Evolutionary conservation across 2,329 filamentous ascomycete genomes (phyloP).

Genomic region (Ophiognomonia clavigignenti-juglandacearum): DNA sequence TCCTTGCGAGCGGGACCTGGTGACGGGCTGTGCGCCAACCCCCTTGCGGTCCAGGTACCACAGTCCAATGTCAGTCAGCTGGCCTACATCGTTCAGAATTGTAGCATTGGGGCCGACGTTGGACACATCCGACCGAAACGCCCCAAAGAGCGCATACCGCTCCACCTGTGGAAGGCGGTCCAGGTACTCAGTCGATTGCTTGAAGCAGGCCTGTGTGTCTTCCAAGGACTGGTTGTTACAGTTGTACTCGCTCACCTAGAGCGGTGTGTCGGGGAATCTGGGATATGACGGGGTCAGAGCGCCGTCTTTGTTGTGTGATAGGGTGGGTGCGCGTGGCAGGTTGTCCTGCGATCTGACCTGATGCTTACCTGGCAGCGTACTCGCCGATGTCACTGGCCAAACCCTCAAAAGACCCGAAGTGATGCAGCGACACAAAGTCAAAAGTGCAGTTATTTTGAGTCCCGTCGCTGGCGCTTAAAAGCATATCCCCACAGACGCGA

Average conservation of each 20-base stretch:
- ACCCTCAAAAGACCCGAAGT: conserved; percentile 66
- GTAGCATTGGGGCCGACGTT: conserved; percentile 71
- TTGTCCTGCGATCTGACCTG: not conserved
- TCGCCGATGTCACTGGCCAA: conserved; percentile 63
- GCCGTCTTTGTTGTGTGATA: conserved; percentile 7
- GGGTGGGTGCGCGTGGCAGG: not conserved
- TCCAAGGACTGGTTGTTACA: conserved; percentile 50
- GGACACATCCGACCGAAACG: conserved; percentile 63
- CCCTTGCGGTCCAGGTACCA: conserved; percentile 65
- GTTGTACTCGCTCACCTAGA: conserved; percentile 80
- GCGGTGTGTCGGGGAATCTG: conserved; percentile 54
- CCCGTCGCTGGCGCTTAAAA: conserved; percentile 41
- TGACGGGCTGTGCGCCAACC: conserved; percentile 37
- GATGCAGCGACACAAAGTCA: conserved; percentile 61
- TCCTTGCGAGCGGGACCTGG: too few relatives aligned
- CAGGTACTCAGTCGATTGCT: conserved; percentile 60
- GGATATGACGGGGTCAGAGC: not conserved
- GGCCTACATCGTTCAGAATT: conserved; percentile 63
- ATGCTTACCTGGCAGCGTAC: conserved; percentile 40
- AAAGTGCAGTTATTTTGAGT: conserved; percentile 50
- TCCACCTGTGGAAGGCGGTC: conserved; percentile 59
- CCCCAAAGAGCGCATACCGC: conserved; percentile 71
- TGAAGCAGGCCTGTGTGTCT: conserved; percentile 62
- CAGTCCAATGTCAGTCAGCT: conserved; percentile 69
- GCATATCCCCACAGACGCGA: conserved; percentile 54